Conservation (phyloP, 2,329 filamentous ascomycete species). For the Parafenestella ontariensis region DNA sequence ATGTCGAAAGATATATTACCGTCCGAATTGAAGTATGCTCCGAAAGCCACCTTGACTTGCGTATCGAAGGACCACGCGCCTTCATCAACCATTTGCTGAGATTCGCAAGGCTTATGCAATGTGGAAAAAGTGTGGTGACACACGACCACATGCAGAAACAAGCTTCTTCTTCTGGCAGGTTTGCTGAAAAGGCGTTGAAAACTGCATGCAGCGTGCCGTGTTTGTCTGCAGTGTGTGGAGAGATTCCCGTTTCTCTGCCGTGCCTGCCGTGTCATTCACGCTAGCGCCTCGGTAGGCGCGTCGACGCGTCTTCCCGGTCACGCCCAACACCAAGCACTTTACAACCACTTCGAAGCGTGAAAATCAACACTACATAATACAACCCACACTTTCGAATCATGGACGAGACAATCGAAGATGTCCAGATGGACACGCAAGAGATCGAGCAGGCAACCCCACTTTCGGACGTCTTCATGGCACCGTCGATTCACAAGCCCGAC, state of each 20-base stretch:
- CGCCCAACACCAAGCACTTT: conserved; percentile 3
- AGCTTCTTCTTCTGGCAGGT: conserved; percentile 21
- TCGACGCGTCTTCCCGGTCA: conserved; percentile 24
- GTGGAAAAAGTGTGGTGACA: conserved; percentile 8
- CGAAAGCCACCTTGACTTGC: neutral
- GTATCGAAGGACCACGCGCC: neutral
- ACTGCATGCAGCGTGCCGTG: conserved; percentile 33
- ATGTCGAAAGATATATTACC: too few relatives aligned
- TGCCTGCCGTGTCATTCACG: conserved; percentile 4
- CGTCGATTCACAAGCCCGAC: conserved; percentile 51
- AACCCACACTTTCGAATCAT: conserved; percentile 17
- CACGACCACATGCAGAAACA: neutral
- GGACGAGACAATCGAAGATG: conserved; percentile 37
- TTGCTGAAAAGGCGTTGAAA: conserved; percentile 15
- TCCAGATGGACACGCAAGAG: conserved; percentile 45
- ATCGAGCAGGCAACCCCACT: conserved; percentile 46
- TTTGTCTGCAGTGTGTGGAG: conserved; percentile 14
- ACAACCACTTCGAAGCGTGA: conserved; percentile 1
- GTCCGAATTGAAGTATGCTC: too few relatives aligned
- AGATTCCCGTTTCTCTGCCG: neutral
- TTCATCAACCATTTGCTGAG: neutral
- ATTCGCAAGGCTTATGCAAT: neutral
- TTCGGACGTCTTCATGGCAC: conserved; percentile 54
- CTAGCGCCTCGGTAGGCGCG: conserved; percentile 7
- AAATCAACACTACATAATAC: neutral